Percentiles rank a stretch among this genome's conserved stretches.
Conservation (phyloP, 139 green algal genomes). For the Marvania coccoides region DNA sequence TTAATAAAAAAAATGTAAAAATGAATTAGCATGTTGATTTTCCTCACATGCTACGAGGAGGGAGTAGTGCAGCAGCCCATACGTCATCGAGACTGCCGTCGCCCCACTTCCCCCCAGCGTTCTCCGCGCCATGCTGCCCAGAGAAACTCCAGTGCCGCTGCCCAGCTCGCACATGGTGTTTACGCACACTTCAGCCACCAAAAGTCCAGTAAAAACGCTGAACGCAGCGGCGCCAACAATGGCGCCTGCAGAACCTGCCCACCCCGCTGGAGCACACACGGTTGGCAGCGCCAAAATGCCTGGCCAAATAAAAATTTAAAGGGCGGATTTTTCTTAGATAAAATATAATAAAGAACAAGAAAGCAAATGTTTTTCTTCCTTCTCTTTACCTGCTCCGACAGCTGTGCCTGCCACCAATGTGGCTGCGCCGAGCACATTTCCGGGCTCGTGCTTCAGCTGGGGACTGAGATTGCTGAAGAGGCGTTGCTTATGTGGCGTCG, state of each 20-base stretch:
- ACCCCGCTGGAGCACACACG: constrained; percentile 32
- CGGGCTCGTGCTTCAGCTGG: constrained; percentile 35
- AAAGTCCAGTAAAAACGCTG: constrained; percentile 34
- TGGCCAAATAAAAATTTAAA: no score
- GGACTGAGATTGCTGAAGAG: constrained; percentile 39
- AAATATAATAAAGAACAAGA: no score
- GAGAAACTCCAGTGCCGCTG: constrained; percentile 16
- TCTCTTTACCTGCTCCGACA: constrained; percentile 64
- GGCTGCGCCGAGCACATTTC: constrained; percentile 28
- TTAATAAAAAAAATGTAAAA: no score
- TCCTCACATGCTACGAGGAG: constrained; percentile 61
- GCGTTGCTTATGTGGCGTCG: no score
- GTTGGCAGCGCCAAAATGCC: constrained; percentile 59
- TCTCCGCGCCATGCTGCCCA: constrained; percentile 27
- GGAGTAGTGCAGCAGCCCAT: constrained; percentile 67
- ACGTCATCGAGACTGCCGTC: constrained; percentile 24
- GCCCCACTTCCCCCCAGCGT: constrained; percentile 47
- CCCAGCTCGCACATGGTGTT: constrained; percentile 49
- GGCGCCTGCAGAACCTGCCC: constrained; percentile 17
- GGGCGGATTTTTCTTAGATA: no score
- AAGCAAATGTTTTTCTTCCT: no score
- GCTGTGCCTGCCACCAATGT: constrained; percentile 51
- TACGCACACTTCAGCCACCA: constrained; percentile 51
- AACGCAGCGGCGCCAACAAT: constrained; percentile 3
- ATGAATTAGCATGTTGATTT: no score